A percentile compares a stretch with the other conserved stretches of the same genome.
Conservation (phyloP, 2,329 filamentous ascomycete genomes). For the Albifimbria verrucaria region DNA sequence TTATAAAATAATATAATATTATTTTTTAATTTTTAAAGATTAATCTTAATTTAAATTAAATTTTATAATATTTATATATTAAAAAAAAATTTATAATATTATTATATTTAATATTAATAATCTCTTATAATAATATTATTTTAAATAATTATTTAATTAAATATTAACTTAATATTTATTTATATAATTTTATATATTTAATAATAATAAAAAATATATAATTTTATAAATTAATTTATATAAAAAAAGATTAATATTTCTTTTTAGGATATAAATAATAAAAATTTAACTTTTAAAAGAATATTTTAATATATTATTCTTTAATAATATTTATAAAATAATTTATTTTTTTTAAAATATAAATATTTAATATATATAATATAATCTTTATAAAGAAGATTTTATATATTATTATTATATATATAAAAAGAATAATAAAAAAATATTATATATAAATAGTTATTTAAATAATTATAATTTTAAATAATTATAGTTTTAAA, state of each 20-base stretch:
- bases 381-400: too few species aligned
- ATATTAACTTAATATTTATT: too few species aligned
- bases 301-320: neutral
- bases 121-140: too few species aligned
- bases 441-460: neutral
- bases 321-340: neutral
- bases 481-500: too few species aligned
- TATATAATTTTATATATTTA: neutral
- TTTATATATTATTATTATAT: neutral
- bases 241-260: too few species aligned
- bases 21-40: neutral
- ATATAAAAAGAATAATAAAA: neutral
- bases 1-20: neutral
- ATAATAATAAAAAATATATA: too few species aligned
- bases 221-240: too few species aligned
- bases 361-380: too few species aligned
- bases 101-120: too few species aligned
- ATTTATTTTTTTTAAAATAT: neutral
- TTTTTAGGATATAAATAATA: neutral
- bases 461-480: too few species aligned
- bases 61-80: too few species aligned
- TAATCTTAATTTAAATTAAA: neutral
- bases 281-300: neutral
- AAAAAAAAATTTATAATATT: neutral
- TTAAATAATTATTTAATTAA: too few species aligned